Evolutionary conservation across 345 rosid genomes (phyloP).

Genomic region (Moricandia moricandioides): DNA sequence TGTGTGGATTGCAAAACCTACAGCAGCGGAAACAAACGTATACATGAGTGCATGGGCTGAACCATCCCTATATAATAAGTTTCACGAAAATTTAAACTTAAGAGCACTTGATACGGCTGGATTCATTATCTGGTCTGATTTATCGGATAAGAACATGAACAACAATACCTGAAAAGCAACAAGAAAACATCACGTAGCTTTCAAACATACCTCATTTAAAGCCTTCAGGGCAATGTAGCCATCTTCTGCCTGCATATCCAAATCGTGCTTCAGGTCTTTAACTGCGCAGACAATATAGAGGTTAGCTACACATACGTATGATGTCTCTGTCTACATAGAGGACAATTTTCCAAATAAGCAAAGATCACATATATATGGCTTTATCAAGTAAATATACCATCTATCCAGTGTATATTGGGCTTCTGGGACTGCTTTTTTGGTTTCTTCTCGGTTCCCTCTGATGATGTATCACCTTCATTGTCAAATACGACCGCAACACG

Average conservation of each 20-base stretch:
- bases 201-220: constrained; percentile 63
- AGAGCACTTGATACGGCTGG: constrained; percentile 13
- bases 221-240: constrained; percentile 83
- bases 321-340: neutral
- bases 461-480: constrained; percentile 38
- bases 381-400: constrained; percentile 49
- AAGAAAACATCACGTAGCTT: constrained; percentile 2
- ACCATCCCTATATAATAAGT: neutral
- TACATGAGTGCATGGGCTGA: neutral
- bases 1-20: constrained; percentile 77
- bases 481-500: constrained; percentile 78
- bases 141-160: neutral
- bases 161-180: neutral
- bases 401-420: constrained; percentile 65
- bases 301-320: constrained; percentile 19
- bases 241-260: constrained; percentile 74
- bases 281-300: constrained; percentile 43
- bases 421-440: constrained; percentile 43
- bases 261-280: constrained; percentile 78
- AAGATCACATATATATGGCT: neutral
- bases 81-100: neutral
- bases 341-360: constrained; percentile 3
- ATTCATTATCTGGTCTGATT: neutral
- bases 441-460: constrained; percentile 46
- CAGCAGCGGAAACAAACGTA: constrained; percentile 28